Base-by-base conservation (phyloP, 805 yeast genomes). In the Zygosaccharomyces bailii region DNA sequence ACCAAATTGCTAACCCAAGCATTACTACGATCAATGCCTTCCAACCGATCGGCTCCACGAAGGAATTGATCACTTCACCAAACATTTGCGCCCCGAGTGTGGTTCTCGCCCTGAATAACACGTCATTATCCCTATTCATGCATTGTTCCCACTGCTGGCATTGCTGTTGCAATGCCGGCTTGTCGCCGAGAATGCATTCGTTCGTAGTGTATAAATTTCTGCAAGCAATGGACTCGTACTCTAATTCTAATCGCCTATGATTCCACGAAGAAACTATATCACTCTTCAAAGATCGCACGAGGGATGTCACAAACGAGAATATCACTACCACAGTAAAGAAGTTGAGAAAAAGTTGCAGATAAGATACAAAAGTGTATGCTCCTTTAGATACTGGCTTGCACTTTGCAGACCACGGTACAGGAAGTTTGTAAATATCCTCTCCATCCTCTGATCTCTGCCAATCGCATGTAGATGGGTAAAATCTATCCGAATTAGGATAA, bases 141-240 rank as follows among this genome's bases (percentile, higher is more conserved):
- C 91, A 84, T 36, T 71, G 71, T 42, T 71, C 75, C 89, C 88
- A 85, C 45, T 71, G 67, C 11, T 69, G 65, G 61, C 93, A 85
- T 30, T 71, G 69, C 19, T 66, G 65, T 44, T 75, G 76, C 45
- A 84, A 59, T 2, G 82, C 84, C 1, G 89, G 84, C 2, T 74
- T 78, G 7, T 78, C 67, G 3, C 16, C 36, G 2, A 71, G 66
- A 8, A 72, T 76, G 60, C 95, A 85, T 30, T 70, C 60, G 60
- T 84, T 85, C 8, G 71, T 75, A 29, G 64, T 36, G 57, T 75
- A 84, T 14, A 75, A 65, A 21, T 75, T 61, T 19, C 72, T 62
- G 60, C 91, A 84, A 19, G 65, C 65, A 8, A 73, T 74, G 1
- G 80, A 76, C 51, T 82, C 82, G 31, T 75, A 63, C 5, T 72